These are phyloP conservation scores for Talaromyces verruculosus DNA, from an alignment of 2,329 filamentous ascomycete species.

Conservation along the genomic window DNA sequence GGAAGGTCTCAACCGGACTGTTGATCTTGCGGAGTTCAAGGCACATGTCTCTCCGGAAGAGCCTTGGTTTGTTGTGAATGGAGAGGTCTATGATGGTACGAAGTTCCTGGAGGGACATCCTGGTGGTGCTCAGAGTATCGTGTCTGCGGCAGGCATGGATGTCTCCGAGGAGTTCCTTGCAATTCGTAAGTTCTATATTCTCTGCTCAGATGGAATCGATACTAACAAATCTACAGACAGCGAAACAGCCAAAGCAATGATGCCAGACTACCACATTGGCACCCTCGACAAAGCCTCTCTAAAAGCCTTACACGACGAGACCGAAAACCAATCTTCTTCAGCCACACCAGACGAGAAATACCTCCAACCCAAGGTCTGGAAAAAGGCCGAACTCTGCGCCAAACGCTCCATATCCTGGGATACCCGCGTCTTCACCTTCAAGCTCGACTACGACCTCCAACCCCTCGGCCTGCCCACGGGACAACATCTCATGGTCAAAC, in stretches of 20 bases:
- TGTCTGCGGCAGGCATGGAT: conserved; percentile 77
- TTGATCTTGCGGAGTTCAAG: conserved; percentile 70
- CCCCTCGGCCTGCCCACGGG: conserved; percentile 74
- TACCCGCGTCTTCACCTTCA: conserved; percentile 78
- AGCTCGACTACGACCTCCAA: conserved; percentile 70
- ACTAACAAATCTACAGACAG: conserved; percentile 60
- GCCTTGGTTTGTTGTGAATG: conserved; percentile 86
- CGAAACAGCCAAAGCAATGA: conserved; percentile 89
- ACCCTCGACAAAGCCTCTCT: conserved; percentile 64
- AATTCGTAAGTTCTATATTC: conserved; percentile 65
- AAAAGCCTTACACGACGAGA: conserved; percentile 53
- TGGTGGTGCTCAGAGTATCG: conserved; percentile 81
- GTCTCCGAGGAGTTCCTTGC: conserved; percentile 85
- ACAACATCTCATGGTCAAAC: conserved; percentile 81
- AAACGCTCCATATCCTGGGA: conserved; percentile 74
- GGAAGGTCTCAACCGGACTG: conserved; percentile 60
- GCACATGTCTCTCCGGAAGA: conserved; percentile 63
- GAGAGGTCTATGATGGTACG: conserved; percentile 86
- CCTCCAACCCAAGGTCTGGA: conserved; percentile 71
- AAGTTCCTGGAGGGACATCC: conserved; percentile 78
- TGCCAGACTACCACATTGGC: conserved; percentile 81
- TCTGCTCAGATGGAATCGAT: neutral
- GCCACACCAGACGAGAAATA: conserved; percentile 58
- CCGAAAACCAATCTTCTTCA: conserved; percentile 39
- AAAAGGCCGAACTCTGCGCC: conserved; percentile 65